Base-by-base conservation (phyloP, 2,329 filamentous ascomycete genomes). In the Colletotrichum sojae region DNA sequence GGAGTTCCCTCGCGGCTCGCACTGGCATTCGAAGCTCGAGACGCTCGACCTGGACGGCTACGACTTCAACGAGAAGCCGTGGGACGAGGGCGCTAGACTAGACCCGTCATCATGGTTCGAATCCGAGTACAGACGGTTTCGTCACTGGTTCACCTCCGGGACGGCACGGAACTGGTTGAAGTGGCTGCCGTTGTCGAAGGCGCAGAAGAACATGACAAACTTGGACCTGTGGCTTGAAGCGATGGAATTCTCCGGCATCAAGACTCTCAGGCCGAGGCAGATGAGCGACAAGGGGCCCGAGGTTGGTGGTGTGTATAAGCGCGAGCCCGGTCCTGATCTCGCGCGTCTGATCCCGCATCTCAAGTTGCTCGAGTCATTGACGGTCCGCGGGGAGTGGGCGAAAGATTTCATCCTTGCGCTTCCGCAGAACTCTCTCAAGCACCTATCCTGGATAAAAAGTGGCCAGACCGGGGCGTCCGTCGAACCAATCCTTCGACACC, bases 211-310 rank as follows among this genome's bases (percentile, higher is more conserved):
- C 13, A 40, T 43, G 43, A 67, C 57, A 5, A 70, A 67, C 25
- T 52, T 70, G 16, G 67, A 67, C 6, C 63, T 70, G 9, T 62
- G 57, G 63, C 53, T 70, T 15, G 39, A 63, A 13, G 39, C 57
- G 16, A 63, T 70, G 63, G 63, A 67, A 3, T 67, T 70, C 18
- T 63, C 63, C 6, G 16, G 48, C 16, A 58, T 70, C 22, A 25
- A 16, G 15, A 20, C 46, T 2, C 31, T 70, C 13, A 16, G 51
- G 18, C n/a, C 59, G 20, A 63, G 43, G 9, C 22, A 13, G 9
- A 2, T 10, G 9, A 5, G 22, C 25, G 27, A 25, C 25, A 5
- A 6, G 10, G 31, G 31, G 8, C 10, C 31, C 9, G 31, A 36
- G 22, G 5, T 25, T 25, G 22, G 3, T 4, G 22, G 22, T 25